Base-by-base conservation (phyloP, 768 basidiomycete genomes). In the Pisolithus tinctorius region DNA sequence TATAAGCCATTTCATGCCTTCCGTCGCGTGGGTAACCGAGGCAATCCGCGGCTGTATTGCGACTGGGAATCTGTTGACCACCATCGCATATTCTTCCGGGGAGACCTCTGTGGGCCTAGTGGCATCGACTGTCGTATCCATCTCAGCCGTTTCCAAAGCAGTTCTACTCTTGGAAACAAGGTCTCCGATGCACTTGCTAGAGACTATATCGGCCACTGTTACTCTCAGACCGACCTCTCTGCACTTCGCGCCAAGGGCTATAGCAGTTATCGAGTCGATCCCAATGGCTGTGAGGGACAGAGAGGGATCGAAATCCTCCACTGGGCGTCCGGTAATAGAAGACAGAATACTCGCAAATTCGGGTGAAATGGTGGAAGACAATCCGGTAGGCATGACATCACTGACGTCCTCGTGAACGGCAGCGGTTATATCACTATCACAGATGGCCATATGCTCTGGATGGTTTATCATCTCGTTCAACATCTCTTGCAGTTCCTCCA, bases 191-290 rank as follows among this genome's bases (percentile, higher is more conserved):
- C 74, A 74, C 39, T 56, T 57, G 46, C 75, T 71, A 36, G 61
- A 69, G 40, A 75, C 57, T n/a, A 78, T 67, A 50, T 77, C 74
- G 29, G 65, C 71, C 3, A 70, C 67, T 11, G 48, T 54, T 25
- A 69, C 44, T 13, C 41, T 52, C 40, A 77, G 52, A 1, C 76
- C 76, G 4, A 59, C 63, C 42, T 63, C 60, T 42, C 71, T 66
- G 55, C 69, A 70, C 50, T 67, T 73, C 6, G 72, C 67, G 9
- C 67, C 65, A 11, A 79, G 62, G 47, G 72, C 71, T 34, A 79
- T 74, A 20, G 77, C 74, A 17, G 72, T 73, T 51, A 79, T 78
- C 1, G 77, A 79, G 56, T 78, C 77, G 10, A 78, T 63, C 17
- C 77, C 77, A 10, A 78, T 57, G 6, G 71, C 64, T 11, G 64